Conservation (phyloP, 805 yeast genomes). For the Geotrichum ghanense region DNA sequence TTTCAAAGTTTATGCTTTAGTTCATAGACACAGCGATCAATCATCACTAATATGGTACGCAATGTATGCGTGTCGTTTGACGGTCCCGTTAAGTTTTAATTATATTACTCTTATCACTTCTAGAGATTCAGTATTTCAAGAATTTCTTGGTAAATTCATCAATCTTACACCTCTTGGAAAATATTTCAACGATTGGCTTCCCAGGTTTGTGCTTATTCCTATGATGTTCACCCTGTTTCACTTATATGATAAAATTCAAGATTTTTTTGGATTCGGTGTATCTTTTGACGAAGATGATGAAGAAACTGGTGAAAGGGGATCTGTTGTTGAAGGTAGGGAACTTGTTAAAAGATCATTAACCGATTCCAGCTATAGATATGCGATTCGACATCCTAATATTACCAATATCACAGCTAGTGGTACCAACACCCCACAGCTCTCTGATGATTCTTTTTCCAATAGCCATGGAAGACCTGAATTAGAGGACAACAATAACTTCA, state of each 20-base stretch:
- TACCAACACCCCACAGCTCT: not conserved
- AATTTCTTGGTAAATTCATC: slow-evolving; percentile 64
- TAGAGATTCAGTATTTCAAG: slow-evolving; percentile 47
- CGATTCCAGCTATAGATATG: slow-evolving; percentile 16
- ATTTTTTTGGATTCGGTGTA: slow-evolving; percentile 28
- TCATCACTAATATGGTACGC: slow-evolving; percentile 68
- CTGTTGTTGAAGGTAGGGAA: slow-evolving; percentile 26
- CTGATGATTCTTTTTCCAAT: not conserved
- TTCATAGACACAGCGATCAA: slow-evolving; percentile 59
- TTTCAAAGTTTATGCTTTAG: slow-evolving; percentile 68
- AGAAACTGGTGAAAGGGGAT: slow-evolving; percentile 16
- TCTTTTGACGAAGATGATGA: slow-evolving; percentile 29
- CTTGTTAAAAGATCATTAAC: slow-evolving; percentile 22
- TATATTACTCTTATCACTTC: slow-evolving; percentile 54
- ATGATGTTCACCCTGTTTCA: slow-evolving; percentile 51
- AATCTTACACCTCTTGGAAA: slow-evolving; percentile 66
- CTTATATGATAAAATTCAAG: slow-evolving; percentile 52
- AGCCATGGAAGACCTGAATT: not conserved
- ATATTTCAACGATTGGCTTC: slow-evolving; percentile 61
- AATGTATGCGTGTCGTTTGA: slow-evolving; percentile 68
- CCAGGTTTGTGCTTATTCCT: slow-evolving; percentile 64
- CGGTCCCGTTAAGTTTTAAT: slow-evolving; percentile 74
- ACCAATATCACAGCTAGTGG: not conserved
- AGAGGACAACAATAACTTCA: not conserved
- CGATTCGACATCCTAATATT: slow-evolving; percentile 8